A percentile compares a stretch with the other conserved stretches of the same genome.
These are phyloP conservation scores for Ogataea kodamae DNA, from an alignment of 805 yeast species.

Conservation along the genomic window DNA sequence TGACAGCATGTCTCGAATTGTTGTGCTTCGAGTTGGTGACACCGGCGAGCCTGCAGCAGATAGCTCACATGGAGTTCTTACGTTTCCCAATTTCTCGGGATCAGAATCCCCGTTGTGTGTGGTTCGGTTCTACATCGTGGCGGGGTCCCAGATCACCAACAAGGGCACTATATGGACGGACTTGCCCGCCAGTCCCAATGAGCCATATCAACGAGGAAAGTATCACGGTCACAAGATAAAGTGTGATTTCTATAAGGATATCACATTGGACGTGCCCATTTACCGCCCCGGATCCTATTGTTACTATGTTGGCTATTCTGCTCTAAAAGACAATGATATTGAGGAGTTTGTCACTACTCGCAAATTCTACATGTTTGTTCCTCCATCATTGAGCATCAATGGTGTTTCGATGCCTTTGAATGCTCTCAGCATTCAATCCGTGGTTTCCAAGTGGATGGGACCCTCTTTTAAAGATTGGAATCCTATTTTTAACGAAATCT, in stretches of 20 bases:
- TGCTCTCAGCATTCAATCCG: slow-evolving; percentile 75
- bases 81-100: slow-evolving; percentile 45
- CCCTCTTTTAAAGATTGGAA: slow-evolving; percentile 56
- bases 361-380: slow-evolving; percentile 70
- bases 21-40: slow-evolving; percentile 45
- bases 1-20: slow-evolving; percentile 33
- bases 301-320: slow-evolving; percentile 61
- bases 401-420: slow-evolving; percentile 64
- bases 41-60: slow-evolving; percentile 43
- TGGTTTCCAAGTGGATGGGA: slow-evolving; percentile 92
- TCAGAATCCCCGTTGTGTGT: slow-evolving; percentile 41
- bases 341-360: slow-evolving; percentile 45
- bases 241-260: slow-evolving; percentile 63
- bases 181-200: slow-evolving; percentile 46
- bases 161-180: slow-evolving; percentile 74
- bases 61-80: slow-evolving; percentile 45
- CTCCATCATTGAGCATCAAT: slow-evolving; percentile 64
- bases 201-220: slow-evolving; percentile 51
- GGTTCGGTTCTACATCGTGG: slow-evolving; percentile 63
- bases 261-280: slow-evolving; percentile 56
- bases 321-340: slow-evolving; percentile 26
- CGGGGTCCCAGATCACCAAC: slow-evolving; percentile 70
- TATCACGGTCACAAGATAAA: slow-evolving; percentile 50
- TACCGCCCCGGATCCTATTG: slow-evolving; percentile 75
- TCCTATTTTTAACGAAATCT: slow-evolving; percentile 53